Evolutionary conservation across 108 stramenopile genomes (phyloP), one percentile per base, ranked within the genome.

Genomic region (Stephanodiscus minutulus): DNA sequence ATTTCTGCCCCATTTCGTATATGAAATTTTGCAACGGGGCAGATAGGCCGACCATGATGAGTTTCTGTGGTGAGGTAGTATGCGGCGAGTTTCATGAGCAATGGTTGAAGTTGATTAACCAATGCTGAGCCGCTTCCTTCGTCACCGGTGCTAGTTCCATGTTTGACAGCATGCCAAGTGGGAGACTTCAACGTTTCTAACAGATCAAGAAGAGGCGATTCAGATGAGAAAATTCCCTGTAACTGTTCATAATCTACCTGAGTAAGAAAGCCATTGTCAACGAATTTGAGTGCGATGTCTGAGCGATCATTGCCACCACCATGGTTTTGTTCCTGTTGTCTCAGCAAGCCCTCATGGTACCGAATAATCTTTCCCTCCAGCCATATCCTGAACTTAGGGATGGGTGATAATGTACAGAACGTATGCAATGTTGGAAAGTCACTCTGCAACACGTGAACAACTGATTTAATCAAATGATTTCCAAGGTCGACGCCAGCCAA

Each of bases 381-480:
- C 97, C 97, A 97, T 47, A 72, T 82, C 31, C 88, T 79, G 74
- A 97, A 96, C 21, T 82, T 70, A 5, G 97, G 97, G 12, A 97
- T 88, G 1, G 97, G 97, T 20, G 87, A 89, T 37, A 97, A 77
- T 4, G 97, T 97, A 17, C 86, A 87, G 77, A 95, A 96, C 9
- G 83, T 90, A 27, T 73, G 28, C 3, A 96, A 52, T 20, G 62
- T 61, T 7, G 87, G 85, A 56, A 89, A 76, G 63, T 89, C 89
- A 20, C 70, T 37, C 50, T 77, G 68, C 60, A 90, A 67, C 22
- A 64, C 58, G 48, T 79, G 65, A 5, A 95, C 90, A 10, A 92
- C 90, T 41, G 88, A 71, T 66, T 96, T 91, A 66, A 97, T 91
- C 39, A 97, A 69, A 61, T 86, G 85, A 70, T 96, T 93, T 15